Conservation (phyloP, 1,284 basidiomycete genomes). For the Trichosporon sp. region DNA sequence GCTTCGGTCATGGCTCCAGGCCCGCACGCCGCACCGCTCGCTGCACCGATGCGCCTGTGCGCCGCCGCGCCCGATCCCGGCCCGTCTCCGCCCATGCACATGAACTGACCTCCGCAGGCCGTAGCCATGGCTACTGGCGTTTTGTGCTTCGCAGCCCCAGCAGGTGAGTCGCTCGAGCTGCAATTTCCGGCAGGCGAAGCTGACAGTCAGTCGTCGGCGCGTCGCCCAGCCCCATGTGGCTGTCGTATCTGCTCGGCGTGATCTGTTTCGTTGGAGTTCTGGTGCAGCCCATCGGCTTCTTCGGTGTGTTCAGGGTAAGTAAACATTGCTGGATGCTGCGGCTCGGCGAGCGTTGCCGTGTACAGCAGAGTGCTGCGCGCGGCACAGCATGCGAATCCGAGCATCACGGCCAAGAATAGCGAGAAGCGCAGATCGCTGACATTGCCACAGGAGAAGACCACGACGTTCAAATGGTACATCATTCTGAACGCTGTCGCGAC, state of each 20-base stretch:
- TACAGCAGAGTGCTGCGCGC: too few relatives aligned
- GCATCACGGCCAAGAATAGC: not conserved
- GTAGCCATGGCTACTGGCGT: constrained; percentile 68
- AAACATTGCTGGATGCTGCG: too few relatives aligned
- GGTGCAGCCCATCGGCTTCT: constrained; percentile 71
- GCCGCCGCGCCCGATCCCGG: not conserved
- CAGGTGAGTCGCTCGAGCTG: constrained; percentile 27
- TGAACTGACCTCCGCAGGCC: constrained; percentile 34
- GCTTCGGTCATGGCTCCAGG: not conserved
- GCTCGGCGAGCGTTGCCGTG: too few relatives aligned
- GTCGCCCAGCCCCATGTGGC: constrained; percentile 68
- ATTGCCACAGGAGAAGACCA: constrained; percentile 64
- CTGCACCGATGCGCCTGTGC: not conserved
- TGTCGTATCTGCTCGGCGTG: constrained; percentile 64
- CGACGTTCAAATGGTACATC: constrained; percentile 68
- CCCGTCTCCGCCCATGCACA: not conserved
- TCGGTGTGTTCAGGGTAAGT: constrained; percentile 70
- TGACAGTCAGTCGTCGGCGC: constrained; percentile 68
- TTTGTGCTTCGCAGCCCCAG: constrained; percentile 69
- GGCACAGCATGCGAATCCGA: not conserved
- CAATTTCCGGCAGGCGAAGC: not conserved
- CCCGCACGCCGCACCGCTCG: not conserved
- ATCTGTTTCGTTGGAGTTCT: constrained; percentile 68
- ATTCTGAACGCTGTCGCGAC: constrained; percentile 62
- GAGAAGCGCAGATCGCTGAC: constrained; percentile 5